Conservation (phyloP, 306 rosid species). For the Senna siamea region DNA sequence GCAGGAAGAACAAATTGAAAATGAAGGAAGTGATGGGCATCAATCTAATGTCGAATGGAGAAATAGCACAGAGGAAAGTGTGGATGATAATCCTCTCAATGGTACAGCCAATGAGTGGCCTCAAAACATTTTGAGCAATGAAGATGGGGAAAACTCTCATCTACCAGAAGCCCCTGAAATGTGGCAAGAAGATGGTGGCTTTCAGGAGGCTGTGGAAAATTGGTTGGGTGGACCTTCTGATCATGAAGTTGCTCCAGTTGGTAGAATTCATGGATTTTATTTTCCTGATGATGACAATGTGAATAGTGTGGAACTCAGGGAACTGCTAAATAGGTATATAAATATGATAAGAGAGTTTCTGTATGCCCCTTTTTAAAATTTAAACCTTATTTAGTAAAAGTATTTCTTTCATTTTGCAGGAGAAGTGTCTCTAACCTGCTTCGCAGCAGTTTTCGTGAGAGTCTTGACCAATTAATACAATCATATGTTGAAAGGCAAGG, state of each 20-base stretch:
- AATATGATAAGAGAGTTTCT: constrained; percentile 31
- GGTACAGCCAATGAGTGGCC: constrained; percentile 65
- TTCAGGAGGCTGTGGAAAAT: constrained; percentile 83
- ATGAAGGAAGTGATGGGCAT: constrained; percentile 58
- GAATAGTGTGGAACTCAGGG: constrained; percentile 82
- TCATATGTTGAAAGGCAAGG: constrained; percentile 93
- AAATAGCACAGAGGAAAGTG: constrained; percentile 45
- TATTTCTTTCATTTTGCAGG: constrained; percentile 57
- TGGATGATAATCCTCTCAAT: constrained; percentile 54
- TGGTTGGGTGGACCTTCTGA: constrained; percentile 86
- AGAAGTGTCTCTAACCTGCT: constrained; percentile 98
- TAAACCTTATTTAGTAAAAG: constrained; percentile 23
- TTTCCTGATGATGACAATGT: constrained; percentile 88
- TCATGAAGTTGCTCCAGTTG: constrained; percentile 60
- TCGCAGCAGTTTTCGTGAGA: constrained; percentile 91
- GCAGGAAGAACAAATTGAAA: constrained; percentile 56
- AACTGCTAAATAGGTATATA: constrained; percentile 80
- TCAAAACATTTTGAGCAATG: constrained; percentile 58
- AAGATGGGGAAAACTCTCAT: constrained; percentile 60
- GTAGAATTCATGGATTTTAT: constrained; percentile 65
- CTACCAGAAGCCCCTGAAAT: constrained; percentile 64
- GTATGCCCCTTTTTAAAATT: constrained; percentile 19
- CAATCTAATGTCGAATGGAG: constrained; percentile 54
- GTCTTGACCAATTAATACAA: constrained; percentile 86
- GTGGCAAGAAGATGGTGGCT: constrained; percentile 78